Conservation (phyloP, 1,284 basidiomycete species). For the Rhodotorula sp. region DNA sequence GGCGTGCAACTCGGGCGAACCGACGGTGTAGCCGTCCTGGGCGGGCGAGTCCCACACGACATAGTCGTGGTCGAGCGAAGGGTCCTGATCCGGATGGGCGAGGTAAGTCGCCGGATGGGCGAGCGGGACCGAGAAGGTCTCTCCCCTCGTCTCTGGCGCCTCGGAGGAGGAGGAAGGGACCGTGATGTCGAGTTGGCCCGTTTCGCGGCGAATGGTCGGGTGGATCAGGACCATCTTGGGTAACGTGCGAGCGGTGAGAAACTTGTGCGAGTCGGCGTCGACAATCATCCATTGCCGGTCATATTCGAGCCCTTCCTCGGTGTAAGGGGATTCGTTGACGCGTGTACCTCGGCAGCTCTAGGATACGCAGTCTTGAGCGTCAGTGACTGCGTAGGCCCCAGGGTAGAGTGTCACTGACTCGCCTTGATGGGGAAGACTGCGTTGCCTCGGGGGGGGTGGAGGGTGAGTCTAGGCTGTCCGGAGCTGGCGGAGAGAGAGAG, state of each 20-base stretch:
- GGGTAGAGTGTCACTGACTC: too few species aligned
- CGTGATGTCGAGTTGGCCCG: slow-evolving; percentile 21
- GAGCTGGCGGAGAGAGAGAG: neutral
- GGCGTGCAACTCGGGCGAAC: slow-evolving; percentile 10
- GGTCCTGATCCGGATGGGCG: slow-evolving; percentile 7
- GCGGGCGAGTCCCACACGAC: slow-evolving; percentile 21
- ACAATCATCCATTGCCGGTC: slow-evolving; percentile 39
- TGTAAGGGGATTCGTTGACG: slow-evolving; percentile 9
- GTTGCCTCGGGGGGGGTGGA: neutral
- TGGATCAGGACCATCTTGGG: slow-evolving; percentile 34
- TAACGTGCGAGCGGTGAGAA: slow-evolving; percentile 32
- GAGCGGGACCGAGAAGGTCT: slow-evolving; percentile 23
- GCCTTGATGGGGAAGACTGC: slow-evolving; percentile 34
- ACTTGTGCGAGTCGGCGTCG: slow-evolving; percentile 26
- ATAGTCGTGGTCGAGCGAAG: slow-evolving; percentile 25
- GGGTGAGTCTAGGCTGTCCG: neutral
- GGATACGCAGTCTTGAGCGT: neutral
- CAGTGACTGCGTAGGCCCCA: neutral
- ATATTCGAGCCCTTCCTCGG: slow-evolving; percentile 26
- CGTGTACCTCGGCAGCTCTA: slow-evolving; percentile 23
- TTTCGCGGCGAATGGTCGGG: slow-evolving; percentile 13
- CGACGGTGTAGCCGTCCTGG: slow-evolving; percentile 25
- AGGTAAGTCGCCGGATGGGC: slow-evolving; percentile 25
- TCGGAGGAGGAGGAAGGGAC: slow-evolving; percentile 7
- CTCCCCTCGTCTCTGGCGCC: neutral